Percentiles rank a stretch among this genome's conserved stretches.
Conservation (phyloP, 2,329 filamentous ascomycete species). For the Clarireedia paspali region DNA sequence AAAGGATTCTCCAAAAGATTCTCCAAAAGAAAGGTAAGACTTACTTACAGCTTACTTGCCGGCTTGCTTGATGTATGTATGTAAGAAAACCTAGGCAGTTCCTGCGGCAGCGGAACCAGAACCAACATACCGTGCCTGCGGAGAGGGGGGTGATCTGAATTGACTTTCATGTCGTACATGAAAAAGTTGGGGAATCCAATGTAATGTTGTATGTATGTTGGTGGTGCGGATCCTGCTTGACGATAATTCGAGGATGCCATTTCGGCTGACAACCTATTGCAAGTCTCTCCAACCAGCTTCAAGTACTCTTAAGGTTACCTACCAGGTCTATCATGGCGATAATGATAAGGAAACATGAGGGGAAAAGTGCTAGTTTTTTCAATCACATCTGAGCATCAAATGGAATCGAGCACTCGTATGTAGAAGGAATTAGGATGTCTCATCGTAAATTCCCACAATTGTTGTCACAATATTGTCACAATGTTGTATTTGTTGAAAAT, state of each 20-base stretch:
- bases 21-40: neutral
- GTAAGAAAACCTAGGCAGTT: too few relatives aligned
- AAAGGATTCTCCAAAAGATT: neutral
- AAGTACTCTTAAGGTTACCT: neutral
- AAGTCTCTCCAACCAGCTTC: too few relatives aligned
- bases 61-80: neutral
- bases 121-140: neutral
- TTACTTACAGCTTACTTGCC: neutral
- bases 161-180: neutral
- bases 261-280: neutral
- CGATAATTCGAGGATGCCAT: neutral
- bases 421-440: neutral
- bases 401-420: too few relatives aligned
- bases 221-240: neutral
- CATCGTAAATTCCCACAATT: neutral
- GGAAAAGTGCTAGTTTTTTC: neutral
- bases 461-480: too few relatives aligned
- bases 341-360: slow-evolving; percentile 4
- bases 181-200: neutral
- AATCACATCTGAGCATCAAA: slow-evolving; percentile 2
- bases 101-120: neutral
- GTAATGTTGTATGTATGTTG: neutral
- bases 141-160: neutral
- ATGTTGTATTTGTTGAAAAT: neutral
- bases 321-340: neutral